Base-by-base conservation (phyloP, 2,329 filamentous ascomycete genomes). In the Zasmidium citrigriseum region DNA sequence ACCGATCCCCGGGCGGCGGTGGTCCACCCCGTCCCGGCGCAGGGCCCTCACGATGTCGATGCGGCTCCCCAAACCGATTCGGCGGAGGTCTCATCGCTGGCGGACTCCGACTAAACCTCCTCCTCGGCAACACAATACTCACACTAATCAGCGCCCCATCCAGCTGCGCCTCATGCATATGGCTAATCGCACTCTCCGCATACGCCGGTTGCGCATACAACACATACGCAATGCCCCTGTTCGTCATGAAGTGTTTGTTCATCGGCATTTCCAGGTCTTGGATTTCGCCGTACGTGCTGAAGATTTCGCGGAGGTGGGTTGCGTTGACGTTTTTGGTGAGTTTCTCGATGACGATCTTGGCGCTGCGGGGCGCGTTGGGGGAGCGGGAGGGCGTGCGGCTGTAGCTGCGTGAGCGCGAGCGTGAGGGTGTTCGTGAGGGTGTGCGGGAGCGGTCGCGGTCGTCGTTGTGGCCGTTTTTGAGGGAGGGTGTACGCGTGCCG, bases 311-410 rank as follows among this genome's bases (percentile, higher is more conserved):
- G 5, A 99, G 80, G 70, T 99, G 95, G 18, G 85, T 84, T 73
- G 93, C 90, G 58, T 90, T 96, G 67, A 99, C 89, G 70, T 96
- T 98, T 75, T 96, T 96, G 3, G 93, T 96, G 70, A 99, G 82
- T 63, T 96, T 93, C 76, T 99, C 95, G 48, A 99, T 89, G 18
- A 99, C 91, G 72, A 99, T 93, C 90, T 97, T 72, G 48, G 70
- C 67, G 57, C 61, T 67, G 41, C 62, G 65, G 2, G 68, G 70
- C 11, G 59, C 58, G 14, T 62, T 59, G 20, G 59, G 57, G 18
- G 60, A 65, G 34, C 59, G 66, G 11, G 61, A 61, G 48, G 54
- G 60, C 18, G 56, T 58, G 7, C 52, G 48, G 41, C 55, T 59
- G 18, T 51, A 58, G 54, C 58, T 61, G 50, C 61, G 64, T 20